phyloP scores from a whole-genome alignment of 1,284 basidiomycete species.

The Coniophora puteana region DNA sequence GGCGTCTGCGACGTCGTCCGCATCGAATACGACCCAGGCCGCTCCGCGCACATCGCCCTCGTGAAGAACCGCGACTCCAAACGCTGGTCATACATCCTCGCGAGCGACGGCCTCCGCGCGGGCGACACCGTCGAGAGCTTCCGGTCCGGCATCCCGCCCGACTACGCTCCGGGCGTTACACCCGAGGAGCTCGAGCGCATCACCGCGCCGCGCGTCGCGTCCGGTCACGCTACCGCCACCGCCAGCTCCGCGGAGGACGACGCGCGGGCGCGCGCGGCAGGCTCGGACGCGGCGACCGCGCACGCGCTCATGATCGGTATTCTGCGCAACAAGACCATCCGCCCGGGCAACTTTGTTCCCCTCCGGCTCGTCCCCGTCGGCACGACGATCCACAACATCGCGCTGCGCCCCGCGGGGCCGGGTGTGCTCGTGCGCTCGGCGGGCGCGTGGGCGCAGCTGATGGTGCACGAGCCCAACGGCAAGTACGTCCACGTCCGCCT shows the following conservation, averaged over 20 bases:
- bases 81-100: constrained; percentile 85
- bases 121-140: constrained; percentile 91
- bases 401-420: constrained; percentile 73
- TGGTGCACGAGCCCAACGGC: constrained; percentile 67
- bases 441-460: constrained; percentile 82
- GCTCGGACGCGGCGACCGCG: constrained; percentile 38
- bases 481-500: constrained; percentile 83
- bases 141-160: constrained; percentile 76
- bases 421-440: constrained; percentile 88
- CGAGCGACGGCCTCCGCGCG: constrained; percentile 84
- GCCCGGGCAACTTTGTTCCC: constrained; percentile 92
- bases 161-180: constrained; percentile 40
- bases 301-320: constrained; percentile 81
- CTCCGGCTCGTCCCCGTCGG: constrained; percentile 90
- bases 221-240: constrained; percentile 34
- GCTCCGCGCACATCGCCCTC: constrained; percentile 93
- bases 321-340: constrained; percentile 81
- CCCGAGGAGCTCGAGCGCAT: constrained; percentile 24
- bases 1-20: constrained; percentile 89
- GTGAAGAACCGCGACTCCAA: constrained; percentile 57
- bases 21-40: constrained; percentile 95
- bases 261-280: constrained; percentile 16
- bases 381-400: constrained; percentile 86
- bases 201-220: constrained; percentile 14
- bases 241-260: constrained; percentile 25